These are phyloP conservation scores for Cryptosporidium baileyi DNA, from an alignment of 169 alveolate genomes.

Conservation along the genomic window DNA sequence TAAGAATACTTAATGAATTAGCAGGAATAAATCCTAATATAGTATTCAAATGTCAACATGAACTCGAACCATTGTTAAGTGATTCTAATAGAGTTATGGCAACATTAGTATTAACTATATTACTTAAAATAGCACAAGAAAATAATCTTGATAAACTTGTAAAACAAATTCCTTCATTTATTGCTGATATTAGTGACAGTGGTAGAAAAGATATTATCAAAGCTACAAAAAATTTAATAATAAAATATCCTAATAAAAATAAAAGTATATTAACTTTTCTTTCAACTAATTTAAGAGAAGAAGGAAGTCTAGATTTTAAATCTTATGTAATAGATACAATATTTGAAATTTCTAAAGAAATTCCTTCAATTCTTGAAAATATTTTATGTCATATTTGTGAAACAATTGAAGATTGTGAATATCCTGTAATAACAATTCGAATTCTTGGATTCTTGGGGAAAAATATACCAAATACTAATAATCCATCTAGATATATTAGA, in stretches of 20 bases:
- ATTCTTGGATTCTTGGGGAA: slow-evolving; percentile 89
- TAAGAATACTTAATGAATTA: slow-evolving; percentile 81
- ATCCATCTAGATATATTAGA: slow-evolving; percentile 92
- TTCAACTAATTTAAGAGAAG: slow-evolving; percentile 90
- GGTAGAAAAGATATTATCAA: slow-evolving; percentile 90
- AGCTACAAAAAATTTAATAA: slow-evolving; percentile 90
- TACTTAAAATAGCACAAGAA: slow-evolving; percentile 95
- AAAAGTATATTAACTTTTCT: slow-evolving; percentile 88
- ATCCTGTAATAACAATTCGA: slow-evolving; percentile 84
- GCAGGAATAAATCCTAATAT: slow-evolving; percentile 79
- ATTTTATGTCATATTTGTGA: slow-evolving; percentile 93
- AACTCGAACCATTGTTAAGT: slow-evolving; percentile 88
- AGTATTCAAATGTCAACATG: slow-evolving; percentile 82
- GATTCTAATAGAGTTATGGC: slow-evolving; percentile 91
- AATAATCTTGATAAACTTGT: slow-evolving; percentile 90
- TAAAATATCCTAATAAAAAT: slow-evolving; percentile 90
- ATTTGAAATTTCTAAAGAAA: slow-evolving; percentile 83
- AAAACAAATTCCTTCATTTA: slow-evolving; percentile 84
- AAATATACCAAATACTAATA: slow-evolving; percentile 87
- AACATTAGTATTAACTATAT: slow-evolving; percentile 92
- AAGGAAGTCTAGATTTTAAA: slow-evolving; percentile 87
- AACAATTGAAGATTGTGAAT: slow-evolving; percentile 97
- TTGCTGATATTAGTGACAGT: slow-evolving; percentile 84
- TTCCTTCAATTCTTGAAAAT: slow-evolving; percentile 83
- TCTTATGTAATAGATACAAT: slow-evolving; percentile 91